A percentile compares a stretch with the other conserved stretches of the same genome.
Conservation (phyloP, 257 asterid genomes). For the Marsdenia floribunda region DNA sequence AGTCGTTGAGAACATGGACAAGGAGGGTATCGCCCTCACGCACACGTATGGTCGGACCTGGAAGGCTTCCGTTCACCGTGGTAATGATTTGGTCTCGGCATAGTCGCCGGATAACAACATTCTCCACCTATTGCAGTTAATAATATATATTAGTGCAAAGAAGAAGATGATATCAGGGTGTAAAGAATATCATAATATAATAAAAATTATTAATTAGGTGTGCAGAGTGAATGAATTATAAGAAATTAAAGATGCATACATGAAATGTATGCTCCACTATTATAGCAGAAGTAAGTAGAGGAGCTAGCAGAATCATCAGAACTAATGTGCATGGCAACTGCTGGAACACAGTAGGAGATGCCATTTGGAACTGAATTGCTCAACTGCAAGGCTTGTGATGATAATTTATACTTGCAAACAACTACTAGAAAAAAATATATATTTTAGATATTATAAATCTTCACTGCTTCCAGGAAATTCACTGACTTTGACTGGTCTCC, state of each 20-base stretch:
- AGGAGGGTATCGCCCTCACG: constrained; percentile 14
- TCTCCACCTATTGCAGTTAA: neutral
- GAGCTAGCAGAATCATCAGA: neutral
- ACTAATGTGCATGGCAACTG: neutral
- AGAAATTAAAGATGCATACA: neutral
- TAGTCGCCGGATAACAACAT: neutral
- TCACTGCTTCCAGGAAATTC: no score
- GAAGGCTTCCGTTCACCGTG: constrained; percentile 10
- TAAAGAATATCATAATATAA: neutral
- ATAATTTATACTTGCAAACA: neutral
- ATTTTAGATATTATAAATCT: no score
- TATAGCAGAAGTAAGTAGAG: constrained; percentile 1
- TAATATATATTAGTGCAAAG: neutral
- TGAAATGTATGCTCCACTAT: constrained; percentile 8
- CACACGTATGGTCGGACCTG: constrained; percentile 15
- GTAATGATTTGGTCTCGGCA: constrained; percentile 10
- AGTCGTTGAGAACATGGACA: constrained; percentile 13
- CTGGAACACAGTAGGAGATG: neutral
- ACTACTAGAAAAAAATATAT: neutral
- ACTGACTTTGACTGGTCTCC: neutral
- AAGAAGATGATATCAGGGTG: neutral
- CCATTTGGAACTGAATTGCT: neutral
- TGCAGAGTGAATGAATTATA: neutral
- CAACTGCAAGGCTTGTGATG: neutral
- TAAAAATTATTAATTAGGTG: no score